Base-by-base conservation (phyloP, 352 stramenopile genomes). In the Globisporangium polare region DNA sequence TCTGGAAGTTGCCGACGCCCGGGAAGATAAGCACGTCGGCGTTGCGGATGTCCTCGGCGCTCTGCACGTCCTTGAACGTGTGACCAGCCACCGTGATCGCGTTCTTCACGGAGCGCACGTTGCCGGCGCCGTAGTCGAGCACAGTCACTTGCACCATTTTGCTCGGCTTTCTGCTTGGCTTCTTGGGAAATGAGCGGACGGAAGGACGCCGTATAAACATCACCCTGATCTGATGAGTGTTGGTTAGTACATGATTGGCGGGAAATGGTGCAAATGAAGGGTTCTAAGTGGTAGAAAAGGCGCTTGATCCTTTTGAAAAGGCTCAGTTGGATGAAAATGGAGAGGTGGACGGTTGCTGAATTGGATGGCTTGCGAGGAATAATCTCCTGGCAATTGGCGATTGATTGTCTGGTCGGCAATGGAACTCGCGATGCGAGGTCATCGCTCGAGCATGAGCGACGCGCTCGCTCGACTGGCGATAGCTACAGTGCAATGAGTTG, bases 91-190 rank as follows among this genome's bases (percentile, higher is more conserved):
- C 80, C 42, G 80, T 75, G 67, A 99, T 98, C 37, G 97, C 97
- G 72, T 99, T 99, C 75, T 88, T 90, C 13, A 99, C 84, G 63
- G 92, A 98, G 64, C 96, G 91, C 62, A 99, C 96, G 77, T 99
- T 99, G 65, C 97, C 97, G n/a, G 97, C 97, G 62, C 97, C 97
- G 71, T 99, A 99, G 77, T 99, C 97, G 7, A 99, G 83, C 29
- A 99, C 75, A 13, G 79, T 88, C 59, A 94, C 82, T 63, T 90
- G 58, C 61, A 90, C 80, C 80, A 90, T 90, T 3, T 35, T 35
- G 29, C 55, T 60, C 15, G 39, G 13, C 39, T 45, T n/a, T 56
- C 15, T 22, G n/a, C 29, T 24, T 5, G 13, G 33, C 45, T 58
- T 18, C 7, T 24, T 43, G 47, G 33, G 33, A 37, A 54, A 54